Base-by-base conservation (phyloP, 2,329 filamentous ascomycete genomes). In the Alternaria arborescens region DNA sequence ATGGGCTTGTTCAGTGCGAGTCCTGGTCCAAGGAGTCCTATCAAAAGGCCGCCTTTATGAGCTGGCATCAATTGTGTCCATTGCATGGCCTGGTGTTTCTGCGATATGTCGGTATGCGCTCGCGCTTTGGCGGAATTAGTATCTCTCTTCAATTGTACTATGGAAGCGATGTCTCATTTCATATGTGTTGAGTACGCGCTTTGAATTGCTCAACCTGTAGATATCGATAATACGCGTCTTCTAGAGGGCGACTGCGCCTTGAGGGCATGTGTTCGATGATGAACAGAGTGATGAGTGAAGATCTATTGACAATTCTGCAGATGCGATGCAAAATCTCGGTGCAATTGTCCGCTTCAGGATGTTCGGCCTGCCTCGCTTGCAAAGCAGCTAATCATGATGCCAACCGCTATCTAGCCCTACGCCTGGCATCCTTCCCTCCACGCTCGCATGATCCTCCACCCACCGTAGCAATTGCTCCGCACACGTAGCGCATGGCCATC, bases 1-100 rank as follows among this genome's bases (percentile, higher is more conserved):
- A 26, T 77, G 6, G 76, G 75, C 4, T 54, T 70, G 34, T 78
- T 77, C 50, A 72, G 68, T 54, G 71, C 74, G 3, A 72, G 69
- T 42, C 70, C 68, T 10, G 40, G 52, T 6, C 26, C 73, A 3
- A 68, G 66, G 20, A 71, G 69, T 50, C 69, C 69, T 4, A 61
- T 73, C 58, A 75, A 70, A 64, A 65, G 69, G 51, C 66, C 62
- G 47, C 66, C 64, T 14, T 72, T 69, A 47, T 67, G 58, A 66
- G 40, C 18, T 11, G 40, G 22, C 18, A 41, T 24, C 8, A 6
- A 18, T 24, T 46, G 28, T 30, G 28, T 30, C 28, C 11, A 46
- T 52, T 60, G 64, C 60, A 66, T 68, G 30, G 52, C 55, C 43
- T 38, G 60, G 59, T 60, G 55, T 59, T 56, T 34, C 24, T 36